Conservation (phyloP, 192 early-diverging fungal genomes). For the Polychytrium aggregatum region DNA sequence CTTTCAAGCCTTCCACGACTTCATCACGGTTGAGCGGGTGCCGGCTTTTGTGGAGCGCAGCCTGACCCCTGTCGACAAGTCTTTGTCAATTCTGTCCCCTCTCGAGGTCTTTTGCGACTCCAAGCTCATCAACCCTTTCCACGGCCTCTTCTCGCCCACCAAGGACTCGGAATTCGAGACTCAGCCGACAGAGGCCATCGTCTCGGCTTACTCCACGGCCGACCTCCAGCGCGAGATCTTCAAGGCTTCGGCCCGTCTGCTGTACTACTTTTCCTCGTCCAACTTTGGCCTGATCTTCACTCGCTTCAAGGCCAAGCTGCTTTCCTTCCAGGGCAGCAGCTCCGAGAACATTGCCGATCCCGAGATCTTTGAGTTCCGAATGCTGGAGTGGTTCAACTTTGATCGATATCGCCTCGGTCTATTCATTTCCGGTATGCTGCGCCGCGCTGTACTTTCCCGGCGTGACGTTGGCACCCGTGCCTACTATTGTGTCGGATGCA, state of each 20-base stretch:
- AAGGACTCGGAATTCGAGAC: too few relatives aligned
- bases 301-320: slow-evolving; percentile 16
- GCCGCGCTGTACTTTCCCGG: not conserved
- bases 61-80: too few relatives aligned
- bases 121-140: slow-evolving; percentile 1
- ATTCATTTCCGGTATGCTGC: slow-evolving; percentile 17
- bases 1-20: too few relatives aligned
- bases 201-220: slow-evolving; percentile 2
- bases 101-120: too few relatives aligned
- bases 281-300: slow-evolving; percentile 74
- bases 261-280: slow-evolving; percentile 76
- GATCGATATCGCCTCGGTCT: slow-evolving; percentile 57
- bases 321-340: slow-evolving; percentile 45
- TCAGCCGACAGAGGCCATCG: not conserved
- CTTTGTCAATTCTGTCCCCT: too few relatives aligned
- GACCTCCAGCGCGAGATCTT: slow-evolving; percentile 52
- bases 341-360: slow-evolving; percentile 37
- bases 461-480: not conserved
- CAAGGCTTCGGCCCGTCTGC: slow-evolving; percentile 69
- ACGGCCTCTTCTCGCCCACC: too few relatives aligned
- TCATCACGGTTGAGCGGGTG: too few relatives aligned
- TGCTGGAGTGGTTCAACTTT: slow-evolving; percentile 75
- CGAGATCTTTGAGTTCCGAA: slow-evolving; percentile 53
- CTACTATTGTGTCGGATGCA: too few relatives aligned
- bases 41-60: too few relatives aligned